These are phyloP conservation scores for Trypanosoma melophagium DNA, from an alignment of 208 protist species.

Conservation along the genomic window DNA sequence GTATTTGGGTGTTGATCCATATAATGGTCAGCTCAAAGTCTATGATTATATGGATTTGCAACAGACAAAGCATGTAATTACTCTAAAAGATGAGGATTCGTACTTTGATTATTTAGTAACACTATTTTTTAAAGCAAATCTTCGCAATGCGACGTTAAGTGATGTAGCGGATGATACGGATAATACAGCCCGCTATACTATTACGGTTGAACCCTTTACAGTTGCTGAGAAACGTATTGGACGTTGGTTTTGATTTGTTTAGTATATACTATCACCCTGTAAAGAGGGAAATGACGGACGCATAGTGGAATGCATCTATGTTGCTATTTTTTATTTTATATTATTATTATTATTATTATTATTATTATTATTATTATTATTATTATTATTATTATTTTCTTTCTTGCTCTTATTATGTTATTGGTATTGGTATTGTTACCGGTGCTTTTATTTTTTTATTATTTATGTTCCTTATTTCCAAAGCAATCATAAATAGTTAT, in stretches of 20 bases:
- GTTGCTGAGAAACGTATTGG: conserved; percentile 57
- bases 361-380: too few relatives aligned
- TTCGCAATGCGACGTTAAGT: conserved; percentile 56
- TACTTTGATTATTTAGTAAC: conserved; percentile 85
- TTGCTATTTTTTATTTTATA: too few relatives aligned
- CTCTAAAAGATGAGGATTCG: conserved; percentile 69
- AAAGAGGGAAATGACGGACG: too few relatives aligned
- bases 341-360: too few relatives aligned
- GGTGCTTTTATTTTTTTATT: too few relatives aligned
- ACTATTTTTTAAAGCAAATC: conserved; percentile 72
- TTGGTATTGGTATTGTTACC: too few relatives aligned
- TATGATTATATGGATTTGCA: conserved; percentile 75
- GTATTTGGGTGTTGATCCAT: conserved; percentile 56
- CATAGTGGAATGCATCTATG: too few relatives aligned
- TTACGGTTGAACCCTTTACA: conserved; percentile 80
- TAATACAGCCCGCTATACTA: conserved; percentile 76
- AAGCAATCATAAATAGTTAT: too few relatives aligned
- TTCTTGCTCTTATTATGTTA: too few relatives aligned
- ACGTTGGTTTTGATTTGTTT: conserved; percentile 63
- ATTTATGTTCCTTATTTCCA: too few relatives aligned
- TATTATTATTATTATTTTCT: too few relatives aligned
- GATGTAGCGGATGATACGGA: conserved; percentile 70
- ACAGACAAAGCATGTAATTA: conserved; percentile 55
- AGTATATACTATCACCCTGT: too few relatives aligned
- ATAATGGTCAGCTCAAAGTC: conserved; percentile 82